Percentiles rank a stretch among this genome's conserved stretches.
Evolutionary conservation across 2,329 filamentous ascomycete genomes (phyloP).

Genomic region (Hymenoscyphus scutula): DNA sequence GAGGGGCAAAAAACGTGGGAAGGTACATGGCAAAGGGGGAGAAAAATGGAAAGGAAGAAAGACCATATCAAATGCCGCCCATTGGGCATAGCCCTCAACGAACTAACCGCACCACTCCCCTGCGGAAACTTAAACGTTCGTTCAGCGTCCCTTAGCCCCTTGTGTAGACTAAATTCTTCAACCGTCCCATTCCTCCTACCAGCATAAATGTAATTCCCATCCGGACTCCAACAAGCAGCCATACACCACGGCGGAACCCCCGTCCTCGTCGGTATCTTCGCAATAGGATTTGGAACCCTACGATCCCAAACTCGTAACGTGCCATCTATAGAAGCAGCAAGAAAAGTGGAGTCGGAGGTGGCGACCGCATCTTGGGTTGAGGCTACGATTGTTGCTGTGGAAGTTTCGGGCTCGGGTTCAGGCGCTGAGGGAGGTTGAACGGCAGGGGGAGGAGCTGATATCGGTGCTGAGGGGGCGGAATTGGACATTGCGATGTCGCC

Average conservation of each 20-base stretch:
- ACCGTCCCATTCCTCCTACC: slow-evolving; percentile 87
- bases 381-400: slow-evolving; percentile 25
- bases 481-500: slow-evolving; percentile 32
- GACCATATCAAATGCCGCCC: slow-evolving; percentile 86
- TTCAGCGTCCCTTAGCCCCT: slow-evolving; percentile 70
- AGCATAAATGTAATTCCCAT: slow-evolving; percentile 93
- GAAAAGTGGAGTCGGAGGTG: slow-evolving; percentile 74
- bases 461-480: slow-evolving; percentile 11
- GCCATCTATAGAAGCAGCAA: slow-evolving; percentile 85
- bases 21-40: no score
- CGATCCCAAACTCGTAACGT: slow-evolving; percentile 91
- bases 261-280: slow-evolving; percentile 70
- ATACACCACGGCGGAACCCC: slow-evolving; percentile 95
- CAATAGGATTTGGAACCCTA: slow-evolving; percentile 71
- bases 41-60: slow-evolving; percentile 28
- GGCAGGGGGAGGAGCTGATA: slow-evolving; percentile 21
- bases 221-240: slow-evolving; percentile 92
- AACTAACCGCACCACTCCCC: slow-evolving; percentile 86
- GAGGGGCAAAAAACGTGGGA: no score
- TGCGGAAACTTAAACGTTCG: slow-evolving; percentile 83
- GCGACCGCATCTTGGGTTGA: slow-evolving; percentile 53
- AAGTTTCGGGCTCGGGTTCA: slow-evolving; percentile 18
- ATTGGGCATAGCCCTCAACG: slow-evolving; percentile 87
- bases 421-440: slow-evolving; percentile 23
- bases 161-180: slow-evolving; percentile 88